Evolutionary conservation across 805 yeast species (phyloP).

Genomic region (Kodamaea lidongshanica): DNA sequence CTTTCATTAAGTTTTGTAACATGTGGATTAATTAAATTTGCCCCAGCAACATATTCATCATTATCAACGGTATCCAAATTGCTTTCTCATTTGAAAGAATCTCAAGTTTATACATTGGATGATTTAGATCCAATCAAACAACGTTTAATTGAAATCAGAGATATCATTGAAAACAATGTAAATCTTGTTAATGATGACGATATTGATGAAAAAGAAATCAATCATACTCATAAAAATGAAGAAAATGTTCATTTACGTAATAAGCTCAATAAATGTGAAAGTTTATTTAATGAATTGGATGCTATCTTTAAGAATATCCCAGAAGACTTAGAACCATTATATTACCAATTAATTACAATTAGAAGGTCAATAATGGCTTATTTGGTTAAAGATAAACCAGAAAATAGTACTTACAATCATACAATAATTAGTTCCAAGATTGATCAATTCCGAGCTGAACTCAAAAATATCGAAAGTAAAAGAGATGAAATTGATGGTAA

Average conservation of each 20-base stretch:
- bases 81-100: slow-evolving; percentile 74
- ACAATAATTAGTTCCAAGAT: slow-evolving; percentile 12
- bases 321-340: slow-evolving; percentile 32
- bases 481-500: slow-evolving; percentile 51
- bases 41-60: slow-evolving; percentile 92
- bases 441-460: slow-evolving; percentile 16
- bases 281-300: slow-evolving; percentile 52
- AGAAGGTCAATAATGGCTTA: slow-evolving; percentile 52
- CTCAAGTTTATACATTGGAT: slow-evolving; percentile 74
- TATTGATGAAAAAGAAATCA: slow-evolving; percentile 11
- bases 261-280: slow-evolving; percentile 59
- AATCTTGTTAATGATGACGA: slow-evolving; percentile 12
- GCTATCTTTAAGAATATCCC: slow-evolving; percentile 41
- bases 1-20: slow-evolving; percentile 83
- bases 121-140: slow-evolving; percentile 74
- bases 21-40: slow-evolving; percentile 82
- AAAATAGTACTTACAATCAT: slow-evolving; percentile 4
- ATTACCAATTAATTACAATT: slow-evolving; percentile 56
- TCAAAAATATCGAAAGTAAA: slow-evolving; percentile 26
- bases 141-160: slow-evolving; percentile 63
- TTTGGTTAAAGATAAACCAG: slow-evolving; percentile 4
- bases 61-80: slow-evolving; percentile 79
- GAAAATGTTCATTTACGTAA: slow-evolving; percentile 56
- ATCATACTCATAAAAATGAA: slow-evolving; percentile 25
- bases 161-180: slow-evolving; percentile 44